Base-by-base conservation (phyloP, 129 eudicot species). In the Centrapalus pauciflorus region DNA sequence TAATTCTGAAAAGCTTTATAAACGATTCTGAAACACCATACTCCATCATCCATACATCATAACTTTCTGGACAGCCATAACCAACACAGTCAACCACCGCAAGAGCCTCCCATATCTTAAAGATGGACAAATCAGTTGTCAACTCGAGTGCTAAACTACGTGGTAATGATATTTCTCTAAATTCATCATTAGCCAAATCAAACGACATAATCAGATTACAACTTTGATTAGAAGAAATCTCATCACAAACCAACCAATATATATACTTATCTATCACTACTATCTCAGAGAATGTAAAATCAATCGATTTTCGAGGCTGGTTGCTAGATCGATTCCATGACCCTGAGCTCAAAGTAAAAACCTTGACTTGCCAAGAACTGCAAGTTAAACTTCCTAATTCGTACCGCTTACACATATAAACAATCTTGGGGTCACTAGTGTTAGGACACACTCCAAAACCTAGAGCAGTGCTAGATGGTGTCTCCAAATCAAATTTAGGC, bases 361-460 rank as follows among this genome's bases (percentile, higher is more conserved):
- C 55, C 69, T 24, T 46, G 24, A 24, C 68, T 7, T 62, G 33
- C 28, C 68, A n/a, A n/a, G n/a, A n/a, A n/a, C n/a, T n/a, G n/a
- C n/a, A n/a, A n/a, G n/a, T n/a, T n/a, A n/a, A 6, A 24, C 12
- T 38, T 14, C 7, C 11, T 13, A 2, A 0, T n/a, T n/a, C n/a
- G n/a, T n/a, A n/a, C n/a, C n/a, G n/a, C 4, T 23, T 26, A 1
- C 1, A 1, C 5, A 19, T 35, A 12, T 63, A n/a, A 40, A 21
- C 5, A 25, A 63, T 41, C 14, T 45, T 40, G 6, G n/a, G n/a
- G n/a, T n/a, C 69, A 40, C 7, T 25, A 21, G 69, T 63, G 37
- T 23, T 6, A 2, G 37, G 54, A 24, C 21, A 26, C 25, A 63
- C 69, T 26, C 69, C 69, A 41, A 63, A 63, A 41, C 69, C 69